Evolutionary conservation across 106 monocot species (phyloP), one percentile per base, ranked within the genome.

Genomic region (Phalaenopsis aphrodite): DNA sequence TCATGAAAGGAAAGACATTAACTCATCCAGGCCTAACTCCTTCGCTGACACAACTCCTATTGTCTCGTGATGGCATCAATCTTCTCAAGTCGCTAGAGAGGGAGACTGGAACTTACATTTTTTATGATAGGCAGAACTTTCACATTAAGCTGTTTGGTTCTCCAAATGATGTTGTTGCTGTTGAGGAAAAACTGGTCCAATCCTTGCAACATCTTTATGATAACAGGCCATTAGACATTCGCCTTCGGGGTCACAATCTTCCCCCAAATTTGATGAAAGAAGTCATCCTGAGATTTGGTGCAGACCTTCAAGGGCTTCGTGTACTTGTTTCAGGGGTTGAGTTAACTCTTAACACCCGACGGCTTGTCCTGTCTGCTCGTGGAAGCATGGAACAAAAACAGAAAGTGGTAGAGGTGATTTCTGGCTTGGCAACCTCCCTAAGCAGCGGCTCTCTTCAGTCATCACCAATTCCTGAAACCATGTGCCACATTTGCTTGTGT

Each of bases 401-500:
- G 55, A 89, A 84, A 67, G 88, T 89, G 24, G 84, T 91, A 52
- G 87, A 88, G 72, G 79, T 87, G n/a, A 82, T 99, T 11, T 78
- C 79, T 12, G 86, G 88, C 23, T 43, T 94, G 76, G 68, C 47
- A 64, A 4, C 38, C 30, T 41, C 67, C 4, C 68, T 69, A 77
- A 19, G 15, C 39, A 43, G 72, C 24, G 69, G 15, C 52, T 19
- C 36, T 57, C 41, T 83, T 38, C 41, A 16, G 8, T n/a, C 48
- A 72, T 55, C 56, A 43, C 17, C 23, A 5, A 52, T 85, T 76
- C 76, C 87, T 8, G 88, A 91, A 55, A 30, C 64, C 72, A 15
- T 82, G n/a, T 99, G 99, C 75, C 86, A 85, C 30, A 95, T 95
- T 43, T 99, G 99, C 76, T 57, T 99, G 42, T 95, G 99, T n/a